phyloP scores from a whole-genome alignment of 192 early-diverging fungal genomes.

The Mortierella hygrophila region DNA sequence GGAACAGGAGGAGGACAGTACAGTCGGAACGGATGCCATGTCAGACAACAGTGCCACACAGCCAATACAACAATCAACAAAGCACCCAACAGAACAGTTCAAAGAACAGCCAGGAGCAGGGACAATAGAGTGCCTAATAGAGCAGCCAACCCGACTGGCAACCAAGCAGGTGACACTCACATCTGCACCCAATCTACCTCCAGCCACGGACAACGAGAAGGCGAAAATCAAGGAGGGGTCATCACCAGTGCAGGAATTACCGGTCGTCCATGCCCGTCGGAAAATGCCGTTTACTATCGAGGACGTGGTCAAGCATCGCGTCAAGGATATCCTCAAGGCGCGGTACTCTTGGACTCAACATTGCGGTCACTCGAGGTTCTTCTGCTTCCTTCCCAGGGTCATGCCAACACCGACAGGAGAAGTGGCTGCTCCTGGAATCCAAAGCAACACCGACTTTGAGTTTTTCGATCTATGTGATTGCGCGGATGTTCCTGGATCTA shows the following conservation, averaged over 20 bases:
- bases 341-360: not conserved
- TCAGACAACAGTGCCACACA: too few species aligned
- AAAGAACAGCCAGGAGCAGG: too few species aligned
- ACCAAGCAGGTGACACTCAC: too few species aligned
- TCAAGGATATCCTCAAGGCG: not conserved
- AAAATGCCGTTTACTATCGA: not conserved
- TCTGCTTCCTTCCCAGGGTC: not conserved
- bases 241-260: not conserved
- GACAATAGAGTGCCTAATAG: too few species aligned
- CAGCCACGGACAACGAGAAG: too few species aligned
- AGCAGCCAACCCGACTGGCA: too few species aligned
- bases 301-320: not conserved
- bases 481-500: slow-evolving; percentile 5
- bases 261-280: too few species aligned
- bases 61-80: too few species aligned
- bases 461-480: slow-evolving; percentile 35
- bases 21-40: too few species aligned
- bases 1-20: not conserved
- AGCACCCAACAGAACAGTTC: too few species aligned
- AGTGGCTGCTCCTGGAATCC: not conserved
- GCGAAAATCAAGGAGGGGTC: not conserved
- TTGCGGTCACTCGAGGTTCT: not conserved
- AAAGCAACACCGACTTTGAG: slow-evolving; percentile 1
- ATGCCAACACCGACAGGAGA: not conserved
- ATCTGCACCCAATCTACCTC: too few species aligned